Evolutionary conservation across 805 yeast genomes (phyloP).

Genomic region (Nakazawaea wickerhamii): DNA sequence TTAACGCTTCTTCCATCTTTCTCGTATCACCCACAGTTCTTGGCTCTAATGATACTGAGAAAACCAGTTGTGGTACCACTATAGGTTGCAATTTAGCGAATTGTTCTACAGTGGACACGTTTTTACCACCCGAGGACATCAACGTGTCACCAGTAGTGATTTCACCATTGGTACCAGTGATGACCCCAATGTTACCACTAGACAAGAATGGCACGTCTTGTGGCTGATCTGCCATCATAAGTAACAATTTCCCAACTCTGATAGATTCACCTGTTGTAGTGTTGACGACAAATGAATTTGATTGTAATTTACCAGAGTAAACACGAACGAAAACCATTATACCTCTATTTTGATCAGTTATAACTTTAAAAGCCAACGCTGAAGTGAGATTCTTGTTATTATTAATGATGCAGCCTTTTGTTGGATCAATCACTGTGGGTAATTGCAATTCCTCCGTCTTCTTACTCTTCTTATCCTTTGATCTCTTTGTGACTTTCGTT

Average conservation of each 20-base stretch:
- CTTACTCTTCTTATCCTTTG: constrained; percentile 17
- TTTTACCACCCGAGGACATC: constrained; percentile 49
- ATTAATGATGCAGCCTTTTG: constrained; percentile 46
- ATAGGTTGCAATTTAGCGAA: constrained; percentile 65
- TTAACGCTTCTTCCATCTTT: constrained; percentile 64
- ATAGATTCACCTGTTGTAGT: constrained; percentile 65
- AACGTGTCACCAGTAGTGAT: constrained; percentile 90
- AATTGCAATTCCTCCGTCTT: constrained; percentile 15
- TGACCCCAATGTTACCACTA: constrained; percentile 88
- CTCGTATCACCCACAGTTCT: constrained; percentile 74
- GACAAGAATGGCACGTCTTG: constrained; percentile 58
- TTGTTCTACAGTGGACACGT: constrained; percentile 30
- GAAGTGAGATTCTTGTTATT: constrained; percentile 57
- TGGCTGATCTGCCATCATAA: constrained; percentile 87
- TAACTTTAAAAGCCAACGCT: constrained; percentile 88
- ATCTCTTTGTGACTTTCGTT: constrained; percentile 18
- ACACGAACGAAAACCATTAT: constrained; percentile 82
- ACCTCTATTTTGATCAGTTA: constrained; percentile 80
- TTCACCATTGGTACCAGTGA: constrained; percentile 62
- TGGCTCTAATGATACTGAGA: constrained; percentile 82
- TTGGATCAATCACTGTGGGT: constrained; percentile 33
- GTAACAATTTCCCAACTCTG: constrained; percentile 59
- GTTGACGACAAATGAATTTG: constrained; percentile 59
- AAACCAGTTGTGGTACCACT: constrained; percentile 86
- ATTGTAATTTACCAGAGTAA: constrained; percentile 70